Conservation (phyloP, 2,329 filamentous ascomycete genomes). For the Dissoconium aciculare region DNA sequence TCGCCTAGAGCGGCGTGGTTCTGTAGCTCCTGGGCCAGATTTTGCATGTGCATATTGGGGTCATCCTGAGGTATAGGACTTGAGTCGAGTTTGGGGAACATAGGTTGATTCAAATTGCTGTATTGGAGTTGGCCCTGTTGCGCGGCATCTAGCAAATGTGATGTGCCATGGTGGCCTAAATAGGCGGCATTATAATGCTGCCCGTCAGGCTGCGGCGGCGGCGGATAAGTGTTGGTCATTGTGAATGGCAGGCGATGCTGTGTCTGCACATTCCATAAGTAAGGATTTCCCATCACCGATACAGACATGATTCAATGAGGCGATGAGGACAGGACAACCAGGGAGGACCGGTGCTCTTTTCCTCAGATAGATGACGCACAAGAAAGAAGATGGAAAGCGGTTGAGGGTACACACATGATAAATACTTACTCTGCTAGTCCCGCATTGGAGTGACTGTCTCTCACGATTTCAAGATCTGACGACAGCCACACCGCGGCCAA, state of each 20-base stretch:
- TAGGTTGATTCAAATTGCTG: constrained; percentile 21
- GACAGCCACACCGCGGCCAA: no score
- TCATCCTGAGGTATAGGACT: constrained; percentile 14
- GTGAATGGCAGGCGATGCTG: constrained; percentile 23
- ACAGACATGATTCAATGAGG: constrained; percentile 19
- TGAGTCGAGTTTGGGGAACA: constrained; percentile 24
- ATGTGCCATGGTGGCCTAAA: constrained; percentile 17
- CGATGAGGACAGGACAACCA: no score
- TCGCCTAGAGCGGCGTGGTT: constrained; percentile 19
- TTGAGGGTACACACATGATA: no score
- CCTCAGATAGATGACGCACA: no score
- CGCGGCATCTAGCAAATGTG: constrained; percentile 20
- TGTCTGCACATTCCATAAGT: constrained; percentile 22
- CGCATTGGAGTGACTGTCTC: no score
- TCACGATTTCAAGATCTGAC: no score
- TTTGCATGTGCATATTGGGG: constrained; percentile 21
- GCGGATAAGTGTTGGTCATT: constrained; percentile 22
- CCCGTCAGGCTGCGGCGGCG: constrained; percentile 22
- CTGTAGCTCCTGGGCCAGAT: constrained; percentile 18
- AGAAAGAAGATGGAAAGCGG: no score
- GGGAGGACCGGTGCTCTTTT: no score
- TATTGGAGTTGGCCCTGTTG: constrained; percentile 23
- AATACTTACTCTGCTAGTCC: no score
- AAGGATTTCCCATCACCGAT: constrained; percentile 21
- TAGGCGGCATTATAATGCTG: constrained; percentile 24